Base-by-base conservation (phyloP, 306 rosid species). In the Acacia crassicarpa region DNA sequence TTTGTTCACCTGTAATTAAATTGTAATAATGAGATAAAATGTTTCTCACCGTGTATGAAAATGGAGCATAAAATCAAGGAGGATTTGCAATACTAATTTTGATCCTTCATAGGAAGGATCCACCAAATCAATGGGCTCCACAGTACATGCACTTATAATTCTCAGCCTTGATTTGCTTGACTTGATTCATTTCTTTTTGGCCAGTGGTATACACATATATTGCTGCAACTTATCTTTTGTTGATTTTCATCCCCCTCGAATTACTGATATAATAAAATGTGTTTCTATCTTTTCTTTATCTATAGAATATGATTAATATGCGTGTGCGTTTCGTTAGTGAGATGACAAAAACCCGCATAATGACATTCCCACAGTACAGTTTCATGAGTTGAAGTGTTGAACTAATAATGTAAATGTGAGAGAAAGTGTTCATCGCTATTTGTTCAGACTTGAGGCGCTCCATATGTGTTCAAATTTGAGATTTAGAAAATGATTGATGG, bases 1-100 rank as follows among this genome's bases (percentile, higher is more conserved):
- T 51, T 73, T 77, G 69, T 77, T 68, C 84, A 48, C 41, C 41
- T 38, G 41, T 6, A 38, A 38, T 38, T 38, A 38, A 38, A 38
- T 5, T 38, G 8, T 38, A 38, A 38, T 38, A 38, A 38, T 38
- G 41, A 38, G 40, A 35, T 35, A 0, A 38, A 38, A 8, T 38
- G 41, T 38, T 38, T 11, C 41, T 6, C 69, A 15, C 22, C 41
- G 10, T 8, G 15, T 63, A 15, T 30, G 38, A 63, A 27, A 63
- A 5, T 30, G 19, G 38, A 27, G 38, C 38, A 4, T 38, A 20
- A 27, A 27, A 38, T 38, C 41, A 13, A 27, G 8, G 6, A 63
- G 20, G 20, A 30, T 12, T 15, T 63, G 17, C n/a, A 14, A 0
- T 20, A 63, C 41, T 63, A 15, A 30, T 30, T 30, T 32, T 32